Evolutionary conservation across 345 rosid species (phyloP), one percentile per base, ranked within the genome.

Genomic region (Erucastrum elatum): DNA sequence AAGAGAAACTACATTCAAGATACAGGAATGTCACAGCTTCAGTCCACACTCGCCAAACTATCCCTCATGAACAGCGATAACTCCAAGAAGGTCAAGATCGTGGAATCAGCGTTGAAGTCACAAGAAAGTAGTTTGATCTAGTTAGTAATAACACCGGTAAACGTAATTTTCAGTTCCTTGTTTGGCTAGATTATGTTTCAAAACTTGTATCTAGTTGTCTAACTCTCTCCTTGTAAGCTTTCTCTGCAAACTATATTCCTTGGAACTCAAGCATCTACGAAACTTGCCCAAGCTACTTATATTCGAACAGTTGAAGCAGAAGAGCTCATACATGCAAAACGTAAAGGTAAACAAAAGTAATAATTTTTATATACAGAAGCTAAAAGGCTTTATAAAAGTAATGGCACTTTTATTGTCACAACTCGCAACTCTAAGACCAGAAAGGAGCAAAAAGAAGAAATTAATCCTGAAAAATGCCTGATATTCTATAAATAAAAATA

Each of bases 11-110:
- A 83, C 29, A 75, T 58, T 34, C 90, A 61, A 66, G 94, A 91
- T 75, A 70, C 81, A 69, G 92, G 86, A 76, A 81, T 91, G 77
- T 86, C 89, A 17, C 88, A 86, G 68, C 87, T 93, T 74, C 93
- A 85, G 81, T 89, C 90, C 13, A 82, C 90, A 44, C 78, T 93
- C 4, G 85, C 84, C 64, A 88, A 89, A 76, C 91, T 93, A 67
- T 88, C 94, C 41, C 75, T 93, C 13, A 68, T 91, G 84, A 96
- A 96, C 71, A 83, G 81, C 9, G 94, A 93, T 75, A 88, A 85
- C 82, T 67, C 87, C 10, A 87, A 86, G 64, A 91, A 88, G 84
- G 92, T 89, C 5, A 84, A 88, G 81, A 81, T 87, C 10, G 81
- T 93, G 5, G 94, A 96, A 77, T 88, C 94, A 3, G 92, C 86